A percentile compares a stretch with the other conserved stretches of the same genome.
phyloP scores from a whole-genome alignment of 176 grass and related monocot genomes.

The Bromus sterilis region DNA sequence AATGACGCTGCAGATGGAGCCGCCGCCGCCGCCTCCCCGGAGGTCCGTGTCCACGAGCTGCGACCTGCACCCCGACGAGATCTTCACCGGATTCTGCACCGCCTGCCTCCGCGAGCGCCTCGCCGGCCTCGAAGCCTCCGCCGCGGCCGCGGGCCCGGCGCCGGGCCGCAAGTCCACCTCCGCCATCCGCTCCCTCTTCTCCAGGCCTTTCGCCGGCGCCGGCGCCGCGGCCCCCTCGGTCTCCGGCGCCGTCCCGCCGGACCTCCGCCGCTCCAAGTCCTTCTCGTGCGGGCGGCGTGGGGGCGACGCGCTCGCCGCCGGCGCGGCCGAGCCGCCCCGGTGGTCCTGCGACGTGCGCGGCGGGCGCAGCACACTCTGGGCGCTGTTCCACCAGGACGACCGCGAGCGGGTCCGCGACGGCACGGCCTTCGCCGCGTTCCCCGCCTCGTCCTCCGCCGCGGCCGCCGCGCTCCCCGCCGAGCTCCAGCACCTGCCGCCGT shows the following conservation, averaged over 20 bases:
- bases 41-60: constrained; percentile 41
- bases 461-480: constrained; percentile 44
- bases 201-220: constrained; percentile 22
- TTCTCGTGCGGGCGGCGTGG: constrained; percentile 68
- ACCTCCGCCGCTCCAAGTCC: constrained; percentile 75
- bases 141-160: constrained; percentile 2
- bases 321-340: constrained; percentile 50
- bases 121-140: constrained; percentile 44
- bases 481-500: constrained; percentile 12
- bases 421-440: constrained; percentile 38
- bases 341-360: constrained; percentile 85
- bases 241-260: constrained; percentile 24
- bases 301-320: constrained; percentile 16
- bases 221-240: neutral
- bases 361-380: constrained; percentile 80
- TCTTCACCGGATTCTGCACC: constrained; percentile 78
- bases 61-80: constrained; percentile 78
- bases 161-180: constrained; percentile 81
- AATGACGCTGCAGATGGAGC: constrained; percentile 47
- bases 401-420: constrained; percentile 60
- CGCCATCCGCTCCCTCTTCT: constrained; percentile 83
- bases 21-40: constrained; percentile 34
- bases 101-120: constrained; percentile 94
- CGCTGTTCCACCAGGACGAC: constrained; percentile 92
- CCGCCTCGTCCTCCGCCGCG: constrained; percentile 39